phyloP scores from a whole-genome alignment of 108 stramenopile species.

The Halocafeteria seosinensis region DNA sequence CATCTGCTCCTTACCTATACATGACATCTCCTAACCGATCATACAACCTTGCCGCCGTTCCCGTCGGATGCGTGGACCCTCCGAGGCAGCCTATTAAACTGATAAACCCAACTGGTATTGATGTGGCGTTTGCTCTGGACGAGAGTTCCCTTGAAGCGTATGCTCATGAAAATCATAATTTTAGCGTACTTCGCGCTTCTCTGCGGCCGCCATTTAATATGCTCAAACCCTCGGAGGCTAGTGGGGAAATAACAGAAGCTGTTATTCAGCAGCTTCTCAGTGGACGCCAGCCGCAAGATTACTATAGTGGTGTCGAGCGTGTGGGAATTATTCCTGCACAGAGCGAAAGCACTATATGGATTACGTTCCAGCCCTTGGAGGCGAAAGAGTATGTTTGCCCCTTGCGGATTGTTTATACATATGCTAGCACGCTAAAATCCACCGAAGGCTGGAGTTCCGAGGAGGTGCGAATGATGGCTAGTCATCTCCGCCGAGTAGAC shows the following conservation, averaged over 20 bases:
- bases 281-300: not conserved
- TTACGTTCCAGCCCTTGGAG: not conserved
- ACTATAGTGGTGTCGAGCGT: not conserved
- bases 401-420: not conserved
- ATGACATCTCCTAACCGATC: not conserved
- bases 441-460: too few relatives aligned
- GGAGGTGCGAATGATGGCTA: too few relatives aligned
- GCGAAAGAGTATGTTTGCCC: not conserved
- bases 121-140: not conserved
- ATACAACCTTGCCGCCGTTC: not conserved
- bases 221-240: not conserved
- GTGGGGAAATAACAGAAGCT: not conserved
- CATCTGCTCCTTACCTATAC: not conserved
- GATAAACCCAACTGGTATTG: not conserved
- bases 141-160: not conserved
- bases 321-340: not conserved
- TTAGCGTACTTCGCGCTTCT: not conserved
- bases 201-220: not conserved
- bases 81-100: not conserved
- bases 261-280: not conserved
- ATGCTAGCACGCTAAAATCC: too few relatives aligned
- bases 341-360: not conserved
- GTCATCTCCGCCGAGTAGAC: too few relatives aligned
- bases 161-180: constrained; percentile 2
- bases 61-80: not conserved